These are phyloP conservation scores for Galeopsis tetrahit DNA, from an alignment of 257 asterid genomes.

Conservation along the genomic window DNA sequence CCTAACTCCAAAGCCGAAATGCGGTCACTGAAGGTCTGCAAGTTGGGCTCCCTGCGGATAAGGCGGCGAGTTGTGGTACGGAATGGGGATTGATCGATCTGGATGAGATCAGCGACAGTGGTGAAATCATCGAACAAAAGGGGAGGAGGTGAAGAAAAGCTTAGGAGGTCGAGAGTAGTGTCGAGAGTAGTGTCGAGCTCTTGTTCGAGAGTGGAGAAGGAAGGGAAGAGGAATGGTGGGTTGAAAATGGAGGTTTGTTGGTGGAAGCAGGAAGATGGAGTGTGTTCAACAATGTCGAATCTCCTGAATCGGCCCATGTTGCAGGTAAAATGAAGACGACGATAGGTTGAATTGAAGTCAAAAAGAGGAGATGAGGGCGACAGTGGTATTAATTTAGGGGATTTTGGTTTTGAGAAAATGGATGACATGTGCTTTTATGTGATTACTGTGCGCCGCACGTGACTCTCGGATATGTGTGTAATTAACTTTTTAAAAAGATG, in stretches of 20 bases:
- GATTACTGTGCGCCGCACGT: no score
- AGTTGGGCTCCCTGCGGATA: conserved; percentile 48
- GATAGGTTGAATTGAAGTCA: conserved; percentile 3
- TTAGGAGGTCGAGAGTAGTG: conserved; percentile 50
- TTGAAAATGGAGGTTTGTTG: conserved; percentile 43
- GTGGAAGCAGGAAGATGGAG: conserved; percentile 47
- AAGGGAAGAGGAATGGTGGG: conserved; percentile 50
- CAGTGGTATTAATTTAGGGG: neutral
- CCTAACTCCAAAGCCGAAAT: conserved; percentile 72
- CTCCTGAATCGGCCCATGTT: conserved; percentile 64
- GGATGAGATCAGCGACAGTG: conserved; percentile 78
- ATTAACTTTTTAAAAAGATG: no score
- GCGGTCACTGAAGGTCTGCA: conserved; percentile 67
- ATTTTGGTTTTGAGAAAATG: neutral
- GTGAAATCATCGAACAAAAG: conserved; percentile 48
- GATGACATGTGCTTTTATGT: neutral
- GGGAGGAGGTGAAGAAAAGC: conserved; percentile 32
- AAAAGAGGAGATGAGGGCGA: neutral
- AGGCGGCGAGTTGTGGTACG: conserved; percentile 54
- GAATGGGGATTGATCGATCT: conserved; percentile 60
- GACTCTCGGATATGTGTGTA: no score
- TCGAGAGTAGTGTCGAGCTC: conserved; percentile 56
- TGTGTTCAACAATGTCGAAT: conserved; percentile 59
- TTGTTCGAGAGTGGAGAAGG: conserved; percentile 38
- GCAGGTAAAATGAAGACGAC: neutral